Evolutionary conservation across 2,329 filamentous ascomycete species (phyloP).

Genomic region (Mycosphaerelloides madeirae): DNA sequence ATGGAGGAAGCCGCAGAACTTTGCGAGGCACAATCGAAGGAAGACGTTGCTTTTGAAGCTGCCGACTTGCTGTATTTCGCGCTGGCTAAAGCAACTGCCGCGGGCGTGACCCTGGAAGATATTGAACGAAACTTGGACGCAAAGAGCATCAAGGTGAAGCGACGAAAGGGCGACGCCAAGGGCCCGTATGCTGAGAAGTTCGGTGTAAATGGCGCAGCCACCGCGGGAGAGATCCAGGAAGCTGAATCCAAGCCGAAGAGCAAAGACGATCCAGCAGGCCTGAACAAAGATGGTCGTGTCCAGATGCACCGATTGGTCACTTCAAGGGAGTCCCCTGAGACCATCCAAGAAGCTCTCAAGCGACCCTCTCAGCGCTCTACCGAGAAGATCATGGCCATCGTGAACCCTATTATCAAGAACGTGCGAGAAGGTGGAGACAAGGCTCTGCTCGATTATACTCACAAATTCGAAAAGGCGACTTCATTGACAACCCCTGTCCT

Average conservation of each 20-base stretch:
- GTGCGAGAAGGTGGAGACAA: constrained; percentile 80
- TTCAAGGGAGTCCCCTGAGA: constrained; percentile 56
- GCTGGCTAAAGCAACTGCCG: constrained; percentile 78
- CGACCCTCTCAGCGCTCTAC: constrained; percentile 90
- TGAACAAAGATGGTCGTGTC: constrained; percentile 56
- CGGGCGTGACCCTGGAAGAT: constrained; percentile 80
- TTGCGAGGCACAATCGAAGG: constrained; percentile 65
- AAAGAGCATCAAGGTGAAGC: constrained; percentile 92
- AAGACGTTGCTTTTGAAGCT: constrained; percentile 4
- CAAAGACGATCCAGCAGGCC: constrained; percentile 48
- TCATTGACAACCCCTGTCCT: constrained; percentile 85
- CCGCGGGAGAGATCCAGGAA: constrained; percentile 40
- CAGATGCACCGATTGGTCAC: constrained; percentile 77
- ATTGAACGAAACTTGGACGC: constrained; percentile 89
- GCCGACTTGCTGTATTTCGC: constrained; percentile 72
- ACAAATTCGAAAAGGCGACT: constrained; percentile 96
- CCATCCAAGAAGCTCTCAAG: constrained; percentile 71
- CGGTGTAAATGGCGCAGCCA: constrained; percentile 49
- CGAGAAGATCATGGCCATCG: constrained; percentile 88
- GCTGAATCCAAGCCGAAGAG: constrained; percentile 52
- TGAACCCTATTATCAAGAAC: constrained; percentile 85
- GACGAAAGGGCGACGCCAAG: constrained; percentile 90
- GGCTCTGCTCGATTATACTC: constrained; percentile 85
- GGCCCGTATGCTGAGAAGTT: constrained; percentile 84
- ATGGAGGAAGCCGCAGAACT: constrained; percentile 98